These are phyloP conservation scores for Lathyrus oleraceus DNA, from an alignment of 306 rosid species.

Conservation along the genomic window DNA sequence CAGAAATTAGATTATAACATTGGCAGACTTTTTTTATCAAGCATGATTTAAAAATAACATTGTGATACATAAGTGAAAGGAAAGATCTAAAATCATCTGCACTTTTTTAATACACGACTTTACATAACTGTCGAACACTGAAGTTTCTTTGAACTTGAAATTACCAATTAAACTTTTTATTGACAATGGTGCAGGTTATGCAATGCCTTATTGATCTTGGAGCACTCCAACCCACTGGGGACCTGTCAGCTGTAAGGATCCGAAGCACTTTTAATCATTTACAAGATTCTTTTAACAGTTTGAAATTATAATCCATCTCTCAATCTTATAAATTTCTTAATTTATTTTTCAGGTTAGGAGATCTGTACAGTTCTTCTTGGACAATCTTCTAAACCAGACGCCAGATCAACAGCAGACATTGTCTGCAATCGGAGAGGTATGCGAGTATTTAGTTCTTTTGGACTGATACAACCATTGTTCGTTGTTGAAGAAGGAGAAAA, in stretches of 20 bases:
- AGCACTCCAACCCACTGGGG: constrained; percentile 91
- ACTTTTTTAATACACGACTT: background rate
- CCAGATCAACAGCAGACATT: constrained; percentile 77
- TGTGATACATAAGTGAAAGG: too few species aligned
- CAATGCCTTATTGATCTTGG: constrained; percentile 78
- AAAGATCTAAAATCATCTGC: too few species aligned
- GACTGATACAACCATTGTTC: constrained; percentile 1
- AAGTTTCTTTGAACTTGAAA: background rate
- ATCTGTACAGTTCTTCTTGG: constrained; percentile 84
- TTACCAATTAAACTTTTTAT: constrained; percentile 28
- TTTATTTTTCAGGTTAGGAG: constrained; percentile 63
- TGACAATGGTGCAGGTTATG: constrained; percentile 62
- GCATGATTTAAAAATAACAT: too few species aligned
- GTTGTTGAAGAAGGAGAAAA: background rate
- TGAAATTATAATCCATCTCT: background rate
- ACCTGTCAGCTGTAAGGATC: constrained; percentile 60
- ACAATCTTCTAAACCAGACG: constrained; percentile 66
- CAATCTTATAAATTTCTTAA: constrained; percentile 1
- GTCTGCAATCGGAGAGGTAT: constrained; percentile 89
- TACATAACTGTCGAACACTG: constrained; percentile 1
- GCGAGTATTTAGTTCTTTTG: constrained; percentile 10
- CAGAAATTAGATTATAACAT: too few species aligned
- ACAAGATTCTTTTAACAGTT: constrained; percentile 13
- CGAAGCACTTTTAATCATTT: background rate
- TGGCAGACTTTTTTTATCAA: too few species aligned